Evolutionary conservation across 371 early-diverging fungal species (phyloP), one percentile per base, ranked within the genome.

Genomic region (Rhizopus sp.): DNA sequence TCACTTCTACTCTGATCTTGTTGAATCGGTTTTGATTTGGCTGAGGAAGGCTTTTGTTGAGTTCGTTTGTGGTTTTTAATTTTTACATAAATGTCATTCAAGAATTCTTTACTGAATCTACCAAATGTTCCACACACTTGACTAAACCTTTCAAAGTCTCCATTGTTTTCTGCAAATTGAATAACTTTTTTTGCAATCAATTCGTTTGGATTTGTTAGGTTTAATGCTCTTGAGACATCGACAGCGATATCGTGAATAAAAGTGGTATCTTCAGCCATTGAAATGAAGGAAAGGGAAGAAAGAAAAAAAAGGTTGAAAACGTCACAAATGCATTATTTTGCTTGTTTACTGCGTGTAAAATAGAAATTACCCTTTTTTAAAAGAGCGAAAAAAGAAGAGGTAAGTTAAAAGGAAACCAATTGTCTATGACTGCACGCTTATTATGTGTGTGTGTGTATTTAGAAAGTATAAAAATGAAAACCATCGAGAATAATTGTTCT

Each of bases 121-220:
- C 85, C 85, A 70, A 85, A 85, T 3, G 81, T 82, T 30, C 75
- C 68, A 51, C 85, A 85, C 6, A 82, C 83, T 85, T 66, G 64
- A 13, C 70, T 78, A 41, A 85, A 85, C 45, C 70, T 72, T 3
- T 78, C 69, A 30, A 72, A 76, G 51, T 75, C 77, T 50, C 69
- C 69, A 47, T 85, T 75, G 29, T 78, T 78, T 53, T 73, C 66
- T 16, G 83, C 85, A 50, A 83, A 75, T 57, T 83, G 85, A 57
- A 85, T 77, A 39, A 85, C 85, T 58, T 76, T 74, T 51, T 75
- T 72, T 7, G 85, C 85, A 32, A 85, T 71, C 17, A 78, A 54
- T 57, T 85, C 83, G 35, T 85, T 85, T 39, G 83, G 77, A 57
- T 83, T 85, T 29, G 81, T 68, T 8, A 82, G 65, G 53, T 85